Percentiles rank a stretch among this genome's conserved stretches.
Conservation (phyloP, 768 basidiomycete genomes). For the Hebeloma cylindrosporum region DNA sequence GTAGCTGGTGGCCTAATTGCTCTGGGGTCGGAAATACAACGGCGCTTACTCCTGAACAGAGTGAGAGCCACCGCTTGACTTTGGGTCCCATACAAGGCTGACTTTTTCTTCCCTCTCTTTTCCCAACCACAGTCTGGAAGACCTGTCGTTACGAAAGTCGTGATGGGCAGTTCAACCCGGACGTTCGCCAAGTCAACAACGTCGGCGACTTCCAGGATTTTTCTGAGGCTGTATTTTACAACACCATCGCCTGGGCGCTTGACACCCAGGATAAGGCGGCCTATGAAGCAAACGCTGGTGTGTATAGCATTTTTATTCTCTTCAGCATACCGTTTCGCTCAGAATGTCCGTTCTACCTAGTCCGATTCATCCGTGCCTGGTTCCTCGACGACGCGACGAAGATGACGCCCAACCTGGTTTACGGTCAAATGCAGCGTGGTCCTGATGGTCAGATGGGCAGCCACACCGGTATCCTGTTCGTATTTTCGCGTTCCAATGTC, state of each 20-base stretch:
- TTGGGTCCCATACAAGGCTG: neutral
- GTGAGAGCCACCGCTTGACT: slow-evolving; percentile 28
- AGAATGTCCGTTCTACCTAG: slow-evolving; percentile 24
- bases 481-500: slow-evolving; percentile 1
- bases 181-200: slow-evolving; percentile 54
- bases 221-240: slow-evolving; percentile 62
- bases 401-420: slow-evolving; percentile 69
- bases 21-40: slow-evolving; percentile 57
- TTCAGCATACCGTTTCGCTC: neutral
- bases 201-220: slow-evolving; percentile 54
- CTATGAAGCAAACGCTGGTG: slow-evolving; percentile 46
- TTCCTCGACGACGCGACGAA: slow-evolving; percentile 55
- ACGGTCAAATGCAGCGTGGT: slow-evolving; percentile 49
- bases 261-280: slow-evolving; percentile 29
- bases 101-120: neutral
- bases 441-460: slow-evolving; percentile 39
- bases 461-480: slow-evolving; percentile 57
- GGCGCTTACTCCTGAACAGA: slow-evolving; percentile 49
- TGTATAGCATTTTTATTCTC: slow-evolving; percentile 7
- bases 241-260: slow-evolving; percentile 54
- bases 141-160: slow-evolving; percentile 54
- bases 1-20: slow-evolving; percentile 66
- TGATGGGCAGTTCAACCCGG: slow-evolving; percentile 69
- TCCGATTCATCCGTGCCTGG: slow-evolving; percentile 51
- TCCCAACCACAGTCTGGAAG: slow-evolving; percentile 47